Evolutionary conservation across 352 stramenopile species (phyloP), one percentile per base, ranked within the genome.

Genomic region (Phytophthora sp.): DNA sequence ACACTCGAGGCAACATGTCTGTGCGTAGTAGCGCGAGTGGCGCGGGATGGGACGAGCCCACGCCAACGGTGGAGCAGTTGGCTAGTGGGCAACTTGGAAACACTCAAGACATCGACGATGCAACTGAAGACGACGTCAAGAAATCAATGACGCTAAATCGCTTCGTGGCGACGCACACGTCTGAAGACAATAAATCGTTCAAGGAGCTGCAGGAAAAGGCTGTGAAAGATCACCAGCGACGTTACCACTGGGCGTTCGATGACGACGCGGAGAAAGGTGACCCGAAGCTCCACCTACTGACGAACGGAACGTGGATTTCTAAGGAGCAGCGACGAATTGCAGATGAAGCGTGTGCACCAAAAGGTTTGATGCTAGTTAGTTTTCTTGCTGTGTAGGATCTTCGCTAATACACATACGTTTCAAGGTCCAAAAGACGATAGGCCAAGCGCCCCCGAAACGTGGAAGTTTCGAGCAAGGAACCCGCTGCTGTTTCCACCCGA

Each of bases 151-250:
- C 83, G 37, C 70, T 95, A 35, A 84, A 90, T 42, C 66, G 57
- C 17, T 95, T 94, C 68, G 79, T 94, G 66, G 80, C 82, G 28
- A 92, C 79, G 0, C 81, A 96, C 62, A 96, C 87, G 31, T 94
- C 87, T 0, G 87, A 96, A 50, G 87, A 96, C 69, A 96, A 96
- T 44, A 79, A 83, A 11, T 69, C 85, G 18, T 96, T 94, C 52
- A 75, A 79, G 13, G 84, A 84, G 44, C 62, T 96, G 13, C 87
- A 94, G 59, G 74, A 88, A 32, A 85, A 96, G 44, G 54, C 80
- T 3, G 62, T 92, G 11, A 74, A 83, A 54, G 79, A 83, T 21
- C 87, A 96, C 60, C 69, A 83, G 28, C 68, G 72, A 43, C 74
- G 71, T 6, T 94, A 92, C 44, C 81, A 94, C 62, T 96, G 87